phyloP scores from a whole-genome alignment of 768 basidiomycete genomes.

The Tremella mesenterica region DNA sequence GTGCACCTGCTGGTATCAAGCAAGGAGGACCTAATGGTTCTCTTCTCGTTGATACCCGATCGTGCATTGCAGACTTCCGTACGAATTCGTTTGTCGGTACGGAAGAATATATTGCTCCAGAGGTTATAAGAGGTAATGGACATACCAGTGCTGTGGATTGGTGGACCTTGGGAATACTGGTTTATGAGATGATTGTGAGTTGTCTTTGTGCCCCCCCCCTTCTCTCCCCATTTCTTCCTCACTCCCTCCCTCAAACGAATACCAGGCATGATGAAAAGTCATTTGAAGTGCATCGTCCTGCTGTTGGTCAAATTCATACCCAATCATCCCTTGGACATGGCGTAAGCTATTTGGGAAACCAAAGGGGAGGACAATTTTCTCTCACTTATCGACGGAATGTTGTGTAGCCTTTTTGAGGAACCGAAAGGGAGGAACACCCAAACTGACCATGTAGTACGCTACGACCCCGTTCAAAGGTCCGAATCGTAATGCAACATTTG shows the following conservation, averaged over 20 bases:
- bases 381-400: no score
- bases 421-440: background rate
- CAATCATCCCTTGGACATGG: no score
- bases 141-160: slow-evolving; percentile 98
- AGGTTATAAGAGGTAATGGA: slow-evolving; percentile 92
- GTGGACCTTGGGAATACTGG: slow-evolving; percentile 97
- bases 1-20: slow-evolving; percentile 77
- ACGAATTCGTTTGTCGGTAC: slow-evolving; percentile 99
- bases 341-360: no score
- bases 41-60: slow-evolving; percentile 90
- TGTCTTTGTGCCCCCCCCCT: background rate
- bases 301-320: no score
- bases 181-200: slow-evolving; percentile 73
- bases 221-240: no score
- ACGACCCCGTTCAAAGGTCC: slow-evolving; percentile 98
- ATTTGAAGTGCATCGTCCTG: no score
- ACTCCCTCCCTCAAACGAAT: no score
- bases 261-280: no score
- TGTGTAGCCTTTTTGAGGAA: no score
- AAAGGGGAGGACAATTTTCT: background rate
- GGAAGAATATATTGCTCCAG: slow-evolving; percentile 99
- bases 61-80: slow-evolving; percentile 93
- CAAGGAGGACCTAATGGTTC: slow-evolving; percentile 81
- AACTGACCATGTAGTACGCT: slow-evolving; percentile 61
- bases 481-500: slow-evolving; percentile 89